phyloP scores from a whole-genome alignment of 2,329 filamentous ascomycete genomes.

The Fusarium zealandicum region DNA sequence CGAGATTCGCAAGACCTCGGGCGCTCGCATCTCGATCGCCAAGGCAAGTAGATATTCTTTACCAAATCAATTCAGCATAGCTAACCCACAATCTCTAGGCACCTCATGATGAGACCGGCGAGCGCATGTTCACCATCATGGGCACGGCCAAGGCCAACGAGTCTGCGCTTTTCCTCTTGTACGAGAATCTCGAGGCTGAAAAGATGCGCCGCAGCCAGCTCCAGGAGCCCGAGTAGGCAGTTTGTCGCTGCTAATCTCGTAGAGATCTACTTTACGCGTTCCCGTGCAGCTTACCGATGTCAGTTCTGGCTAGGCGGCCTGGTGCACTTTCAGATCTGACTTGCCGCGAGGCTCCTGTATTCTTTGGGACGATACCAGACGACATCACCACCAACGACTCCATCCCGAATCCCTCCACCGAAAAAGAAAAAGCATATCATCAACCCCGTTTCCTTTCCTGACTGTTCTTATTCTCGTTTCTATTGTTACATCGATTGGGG shows the following conservation, averaged over 20 bases:
- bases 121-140: slow-evolving; percentile 99
- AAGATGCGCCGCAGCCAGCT: slow-evolving; percentile 96
- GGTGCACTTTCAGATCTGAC: slow-evolving; percentile 64
- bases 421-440: slow-evolving; percentile 36
- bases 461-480: slow-evolving; percentile 37
- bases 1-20: slow-evolving; percentile 96
- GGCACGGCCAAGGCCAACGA: slow-evolving; percentile 93
- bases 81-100: slow-evolving; percentile 56
- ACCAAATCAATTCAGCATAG: not conserved
- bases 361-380: slow-evolving; percentile 55
- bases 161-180: slow-evolving; percentile 92
- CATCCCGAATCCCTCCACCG: slow-evolving; percentile 15
- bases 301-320: slow-evolving; percentile 59
- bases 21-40: slow-evolving; percentile 95
- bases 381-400: slow-evolving; percentile 51
- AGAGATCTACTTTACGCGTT: slow-evolving; percentile 44
- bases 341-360: slow-evolving; percentile 68
- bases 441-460: slow-evolving; percentile 38
- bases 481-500: slow-evolving; percentile 27
- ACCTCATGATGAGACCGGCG: slow-evolving; percentile 94
- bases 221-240: slow-evolving; percentile 58
- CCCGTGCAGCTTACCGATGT: slow-evolving; percentile 45
- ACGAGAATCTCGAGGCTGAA: slow-evolving; percentile 98
- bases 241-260: slow-evolving; percentile 9
- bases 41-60: slow-evolving; percentile 62